Evolutionary conservation across 768 basidiomycete genomes (phyloP), one percentile per base, ranked within the genome.

Genomic region (Russula sp.): DNA sequence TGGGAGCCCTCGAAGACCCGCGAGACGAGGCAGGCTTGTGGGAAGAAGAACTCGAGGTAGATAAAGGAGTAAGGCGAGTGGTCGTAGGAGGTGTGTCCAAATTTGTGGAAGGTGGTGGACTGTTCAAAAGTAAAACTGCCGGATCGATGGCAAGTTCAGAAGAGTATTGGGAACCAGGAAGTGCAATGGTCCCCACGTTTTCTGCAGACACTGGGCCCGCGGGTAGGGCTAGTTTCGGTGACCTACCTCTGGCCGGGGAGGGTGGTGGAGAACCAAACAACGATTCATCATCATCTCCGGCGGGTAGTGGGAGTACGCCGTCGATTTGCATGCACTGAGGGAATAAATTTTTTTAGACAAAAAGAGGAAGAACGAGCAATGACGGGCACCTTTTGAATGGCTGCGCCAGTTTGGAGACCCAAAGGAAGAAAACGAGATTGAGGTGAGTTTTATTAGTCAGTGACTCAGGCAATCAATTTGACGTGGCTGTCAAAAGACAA

Each of bases 131-230:
- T 77, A 80, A 81, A 79, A 84, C 88, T 89, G 86, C 75, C 84
- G 86, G 84, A 79, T 84, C 77, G 79, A 86, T 81, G 77, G 88
- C 82, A 77, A 86, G 81, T 91, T 91, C 87, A 91, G 88, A 88
- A 88, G 79, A 80, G 75, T 78, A 80, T 79, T 88, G 89, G 89
- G 88, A 89, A 84, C 89, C 90, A 91, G 88, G 88, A 89, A 91
- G 90, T 91, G 90, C 90, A 91, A 91, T 91, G 88, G 89, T 87
- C 89, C 89, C 89, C 89, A 92, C 90, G 83, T 92, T 91, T 88
- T 88, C 81, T 85, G 80, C 76, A 75, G 77, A 75, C 75, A 73
- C 69, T 66, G 72, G 64, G 65, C 75, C 73, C 70, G 79, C 77
- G 69, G 86, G 84, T 53, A 88, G 77, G 57, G 85, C 85, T 72